These are phyloP conservation scores for Withania somnifera DNA, from an alignment of 305 asterid species.

Conservation along the genomic window DNA sequence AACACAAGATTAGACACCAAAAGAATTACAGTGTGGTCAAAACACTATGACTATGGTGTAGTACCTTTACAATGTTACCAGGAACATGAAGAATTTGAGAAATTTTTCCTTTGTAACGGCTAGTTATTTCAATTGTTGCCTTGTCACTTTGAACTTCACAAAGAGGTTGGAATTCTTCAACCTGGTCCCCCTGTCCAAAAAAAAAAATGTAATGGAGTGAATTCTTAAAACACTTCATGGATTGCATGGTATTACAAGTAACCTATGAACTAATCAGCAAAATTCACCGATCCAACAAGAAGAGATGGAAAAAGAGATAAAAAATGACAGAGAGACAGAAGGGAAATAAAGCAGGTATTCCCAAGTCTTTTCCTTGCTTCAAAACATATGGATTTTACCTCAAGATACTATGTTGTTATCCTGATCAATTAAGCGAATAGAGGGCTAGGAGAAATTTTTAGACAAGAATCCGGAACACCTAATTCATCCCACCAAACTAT, in stretches of 20 bases:
- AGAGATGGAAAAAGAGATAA: neutral
- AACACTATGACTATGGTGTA: neutral
- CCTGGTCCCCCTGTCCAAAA: conserved; percentile 60
- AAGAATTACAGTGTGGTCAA: neutral
- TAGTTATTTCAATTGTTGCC: conserved; percentile 94
- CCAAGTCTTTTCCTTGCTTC: neutral
- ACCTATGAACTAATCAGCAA: neutral
- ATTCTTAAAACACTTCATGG: neutral
- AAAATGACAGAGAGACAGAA: neutral
- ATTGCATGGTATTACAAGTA: neutral
- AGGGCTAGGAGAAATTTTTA: neutral
- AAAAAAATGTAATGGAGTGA: neutral
- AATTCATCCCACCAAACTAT: neutral
- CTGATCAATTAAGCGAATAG: neutral
- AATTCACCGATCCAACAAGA: neutral
- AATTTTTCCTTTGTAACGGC: conserved; percentile 84
- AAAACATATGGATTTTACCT: neutral
- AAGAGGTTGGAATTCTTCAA: conserved; percentile 90
- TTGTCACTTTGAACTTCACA: conserved; percentile 99
- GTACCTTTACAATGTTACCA: conserved; percentile 82
- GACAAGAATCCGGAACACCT: neutral
- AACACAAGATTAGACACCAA: neutral
- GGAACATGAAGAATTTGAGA: conserved; percentile 59
- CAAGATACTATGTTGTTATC: neutral
- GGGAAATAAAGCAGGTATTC: neutral